Evolutionary conservation across 1,284 basidiomycete species (phyloP), one percentile per base, ranked within the genome.

Genomic region (Ustilago shanxiensis): DNA sequence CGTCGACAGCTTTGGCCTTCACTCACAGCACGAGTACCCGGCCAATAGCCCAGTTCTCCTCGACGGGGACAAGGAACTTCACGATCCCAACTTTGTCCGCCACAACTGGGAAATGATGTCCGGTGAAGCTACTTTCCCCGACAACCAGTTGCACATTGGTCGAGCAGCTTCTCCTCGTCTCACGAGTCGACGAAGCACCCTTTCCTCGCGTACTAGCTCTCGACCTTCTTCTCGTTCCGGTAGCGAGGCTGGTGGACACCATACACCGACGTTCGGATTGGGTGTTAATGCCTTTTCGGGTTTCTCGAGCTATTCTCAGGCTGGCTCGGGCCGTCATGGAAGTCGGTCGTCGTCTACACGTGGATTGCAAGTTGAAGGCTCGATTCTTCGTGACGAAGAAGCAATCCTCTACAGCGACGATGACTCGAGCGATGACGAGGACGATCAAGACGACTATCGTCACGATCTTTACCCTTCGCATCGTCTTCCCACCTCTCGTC

Each of bases 91-190:
- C 41, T 75, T 66, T 47, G 67, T 75, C 13, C 67, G 67, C n/a
- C 72, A 71, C 61, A 70, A 70, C 11, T 70, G 60, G 64, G 72
- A 75, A 50, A 75, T 75, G 72, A 75, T 75, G 67, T 54, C 72
- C 0, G 72, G 72, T 50, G 72, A 69, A 16, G 26, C 66, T 9
- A 50, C 41, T 13, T 52, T 45, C 13, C 47, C 50, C 6, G 66
- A 74, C 59, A 62, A 64, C 7, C 56, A 65, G 58, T 53, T 70
- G 39, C 61, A 70, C 49, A 65, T 70, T 33, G 67, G 67, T 35
- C 62, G 65, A 1, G 29, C 53, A 22, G 54, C 64, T 1, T 73
- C 71, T 28, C 65, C 66, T 18, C 53, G 58, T 31, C 57, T 63
- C 28, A 60, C 54, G 1, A 68, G 60, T 22, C 71, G 71, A 65